Conservation (phyloP, 345 rosid genomes). For the Eucalyptus rudis region DNA sequence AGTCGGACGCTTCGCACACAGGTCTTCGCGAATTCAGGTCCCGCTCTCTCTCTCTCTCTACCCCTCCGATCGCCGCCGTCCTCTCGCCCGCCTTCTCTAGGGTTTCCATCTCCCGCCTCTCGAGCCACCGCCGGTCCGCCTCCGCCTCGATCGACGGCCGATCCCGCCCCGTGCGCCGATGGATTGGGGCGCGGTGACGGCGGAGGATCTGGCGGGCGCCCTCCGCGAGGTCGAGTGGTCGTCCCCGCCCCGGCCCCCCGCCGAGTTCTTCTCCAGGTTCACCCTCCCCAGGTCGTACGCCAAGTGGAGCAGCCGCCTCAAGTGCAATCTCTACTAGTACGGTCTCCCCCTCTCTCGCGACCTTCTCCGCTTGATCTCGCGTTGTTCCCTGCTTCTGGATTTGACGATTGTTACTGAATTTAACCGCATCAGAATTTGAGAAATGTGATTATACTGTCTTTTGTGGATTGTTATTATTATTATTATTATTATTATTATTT, state of each 20-base stretch:
- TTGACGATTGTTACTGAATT: not conserved
- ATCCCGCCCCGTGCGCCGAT: constrained; percentile 3
- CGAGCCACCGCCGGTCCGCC: not conserved
- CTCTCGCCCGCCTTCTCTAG: not conserved
- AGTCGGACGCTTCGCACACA: not conserved
- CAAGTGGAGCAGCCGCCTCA: constrained; percentile 96
- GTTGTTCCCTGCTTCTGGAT: not conserved
- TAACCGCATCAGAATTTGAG: not conserved
- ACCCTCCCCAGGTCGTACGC: constrained; percentile 71
- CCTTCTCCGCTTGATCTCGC: not conserved
- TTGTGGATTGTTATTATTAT: not conserved
- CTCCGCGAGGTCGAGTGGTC: constrained; percentile 99
- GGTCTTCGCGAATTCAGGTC: not conserved
- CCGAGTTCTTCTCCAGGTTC: constrained; percentile 90
- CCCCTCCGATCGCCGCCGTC: not conserved
- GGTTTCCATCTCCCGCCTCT: not conserved
- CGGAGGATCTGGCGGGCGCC: constrained; percentile 86
- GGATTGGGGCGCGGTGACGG: constrained; percentile 99
- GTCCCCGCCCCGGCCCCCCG: constrained; percentile 80
- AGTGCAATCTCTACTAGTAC: constrained; percentile 98
- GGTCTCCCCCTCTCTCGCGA: not conserved
- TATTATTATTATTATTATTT: no score
- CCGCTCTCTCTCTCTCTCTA: not conserved
- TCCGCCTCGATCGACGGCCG: not conserved
- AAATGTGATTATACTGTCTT: not conserved